Evolutionary conservation across 495 filamentous ascomycete genomes (phyloP), one percentile per base, ranked within the genome.

Genomic region (Astrothelium macrocarpum): DNA sequence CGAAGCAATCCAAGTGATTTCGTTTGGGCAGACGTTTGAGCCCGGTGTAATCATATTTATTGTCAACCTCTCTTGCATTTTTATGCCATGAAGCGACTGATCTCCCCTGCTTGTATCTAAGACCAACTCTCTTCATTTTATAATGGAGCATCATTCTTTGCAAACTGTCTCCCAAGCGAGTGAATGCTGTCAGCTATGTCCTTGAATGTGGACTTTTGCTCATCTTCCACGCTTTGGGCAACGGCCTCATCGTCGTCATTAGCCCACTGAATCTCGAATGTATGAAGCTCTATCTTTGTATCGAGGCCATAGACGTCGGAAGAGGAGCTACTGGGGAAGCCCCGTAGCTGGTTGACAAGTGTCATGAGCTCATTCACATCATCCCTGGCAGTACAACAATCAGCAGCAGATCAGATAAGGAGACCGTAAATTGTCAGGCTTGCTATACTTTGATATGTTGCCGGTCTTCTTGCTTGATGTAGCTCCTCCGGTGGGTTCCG

Each of bases 121-220:
- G 16, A 29, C 10, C 23, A 39, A 39, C 25, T 25, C 25, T 34
- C 36, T 12, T 10, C 23, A 34, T 12, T 18, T 62, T 65, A 70
- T 5, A 70, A 42, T 5, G 66, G 53, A 43, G 63, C 32, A 34
- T 71, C 66, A 58, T 65, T 62, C 68, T 66, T 71, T n/a, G 68
- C 68, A 28, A 67, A 68, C 26, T 59, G 61, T 59, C 68, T 39
- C 29, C 29, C 66, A 10, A 68, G 42, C 61, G 66, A 64, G 60
- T 71, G 67, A 43, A 71, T 67, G 31, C 66, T 68, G 16, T 71
- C 64, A 31, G 46, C 62, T 10, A 71, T 39, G 20, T 67, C 46
- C 60, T 65, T 67, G 64, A 68, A 71, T 28, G 66, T 67, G 11
- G 66, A 53, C 67, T 68, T 71, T 59, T 68, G 64, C 64, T 71